Evolutionary conservation across 345 rosid species (phyloP).

Genomic region (Lepidium didymum): DNA sequence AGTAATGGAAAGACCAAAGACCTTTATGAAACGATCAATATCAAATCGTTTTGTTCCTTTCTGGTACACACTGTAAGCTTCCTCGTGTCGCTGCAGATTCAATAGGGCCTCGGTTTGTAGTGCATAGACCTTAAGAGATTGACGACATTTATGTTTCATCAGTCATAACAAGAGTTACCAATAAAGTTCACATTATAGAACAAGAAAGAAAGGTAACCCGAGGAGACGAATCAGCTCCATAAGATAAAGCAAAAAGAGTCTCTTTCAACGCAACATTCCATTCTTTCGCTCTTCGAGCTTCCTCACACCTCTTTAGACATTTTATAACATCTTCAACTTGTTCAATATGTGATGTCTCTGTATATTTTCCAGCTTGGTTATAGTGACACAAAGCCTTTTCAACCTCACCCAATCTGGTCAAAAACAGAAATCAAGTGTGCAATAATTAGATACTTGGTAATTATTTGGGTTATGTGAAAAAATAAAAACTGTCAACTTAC

Average conservation of each 20-base stretch:
- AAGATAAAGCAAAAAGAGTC: conserved; percentile 36
- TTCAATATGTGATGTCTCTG: conserved; percentile 33
- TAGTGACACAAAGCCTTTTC: conserved; percentile 56
- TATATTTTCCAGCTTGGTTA: conserved; percentile 31
- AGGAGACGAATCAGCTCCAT: conserved; percentile 61
- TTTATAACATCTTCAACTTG: conserved; percentile 39
- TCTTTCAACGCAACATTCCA: conserved; percentile 48
- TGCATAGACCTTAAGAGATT: conserved; percentile 39
- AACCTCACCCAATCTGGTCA: conserved; percentile 52
- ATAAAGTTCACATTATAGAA: neutral
- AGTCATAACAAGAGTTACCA: neutral
- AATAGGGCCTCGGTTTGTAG: conserved; percentile 57
- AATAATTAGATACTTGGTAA: neutral
- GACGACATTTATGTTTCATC: neutral
- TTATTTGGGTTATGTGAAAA: neutral
- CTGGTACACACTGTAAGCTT: conserved; percentile 41
- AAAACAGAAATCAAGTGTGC: neutral
- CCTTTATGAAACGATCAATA: conserved; percentile 35
- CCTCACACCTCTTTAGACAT: conserved; percentile 34
- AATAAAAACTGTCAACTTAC: no score
- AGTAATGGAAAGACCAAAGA: conserved; percentile 38
- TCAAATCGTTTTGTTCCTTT: conserved; percentile 38
- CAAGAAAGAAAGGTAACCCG: conserved; percentile 30
- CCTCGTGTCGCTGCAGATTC: conserved; percentile 50
- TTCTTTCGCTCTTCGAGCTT: conserved; percentile 39